Evolutionary conservation across 441 rosid genomes (phyloP), one percentile per base, ranked within the genome.

Genomic region (Monsonia emarginata): DNA sequence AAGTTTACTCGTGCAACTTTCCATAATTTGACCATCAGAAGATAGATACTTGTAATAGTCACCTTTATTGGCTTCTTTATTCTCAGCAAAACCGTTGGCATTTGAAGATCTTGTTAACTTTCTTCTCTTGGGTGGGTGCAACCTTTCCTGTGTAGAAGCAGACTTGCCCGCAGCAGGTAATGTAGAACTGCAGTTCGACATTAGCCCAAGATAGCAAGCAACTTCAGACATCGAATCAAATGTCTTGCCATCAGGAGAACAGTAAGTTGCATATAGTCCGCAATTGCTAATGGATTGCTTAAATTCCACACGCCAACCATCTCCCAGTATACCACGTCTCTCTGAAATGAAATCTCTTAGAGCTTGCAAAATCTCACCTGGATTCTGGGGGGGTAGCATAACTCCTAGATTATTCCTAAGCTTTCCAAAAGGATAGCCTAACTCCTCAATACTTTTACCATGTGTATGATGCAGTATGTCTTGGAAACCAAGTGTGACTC

Each of bases 281-380:
- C 79, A 74, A 77, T 76, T 77, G 73, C 80, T 62, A 28, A 65
- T 30, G 46, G 88, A 81, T 65, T 76, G 89, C 74, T 78, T 86
- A 71, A 87, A 76, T 76, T 93, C 92, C 27, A 86, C 92, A 44
- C 46, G 82, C 97, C 96, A 88, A 56, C 95, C 98, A 72, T 88
- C 92, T 69, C 83, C 97, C 63, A 90, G 79, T 65, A 77, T 79
- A 63, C 96, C 98, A 71, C 84, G 91, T 79, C 88, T 84, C 79
- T 85, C 90, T 62, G 92, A 80, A 67, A 93, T 74, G 67, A 82
- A 88, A 32, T 88, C 85, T 79, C 83, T 87, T 70, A 93, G 96
- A 69, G 81, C 82, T 69, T 85, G 90, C 85, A 91, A 80, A 58
- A 83, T 68, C 84, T 89, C 96, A 59, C 82, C 83, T 57, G 84